phyloP scores from a whole-genome alignment of 2,329 filamentous ascomycete genomes.

The Phialophora tarda region DNA sequence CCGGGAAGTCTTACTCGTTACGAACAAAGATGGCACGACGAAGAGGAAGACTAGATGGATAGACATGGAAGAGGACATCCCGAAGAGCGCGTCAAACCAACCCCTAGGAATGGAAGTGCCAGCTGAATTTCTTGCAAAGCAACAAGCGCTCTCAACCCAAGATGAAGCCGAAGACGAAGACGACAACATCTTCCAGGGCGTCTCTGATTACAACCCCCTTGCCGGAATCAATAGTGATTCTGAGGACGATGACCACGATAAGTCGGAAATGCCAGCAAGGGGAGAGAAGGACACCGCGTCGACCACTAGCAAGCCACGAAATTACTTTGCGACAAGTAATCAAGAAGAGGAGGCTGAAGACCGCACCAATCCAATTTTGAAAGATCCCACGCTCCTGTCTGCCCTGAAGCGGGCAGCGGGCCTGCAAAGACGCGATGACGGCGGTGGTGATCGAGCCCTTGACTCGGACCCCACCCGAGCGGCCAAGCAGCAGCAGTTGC shows the following conservation, averaged over 20 bases:
- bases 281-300: constrained; percentile 26
- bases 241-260: constrained; percentile 48
- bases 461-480: constrained; percentile 27
- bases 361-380: constrained; percentile 44
- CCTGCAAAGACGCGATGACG: constrained; percentile 54
- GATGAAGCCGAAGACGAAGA: constrained; percentile 56
- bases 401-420: constrained; percentile 83
- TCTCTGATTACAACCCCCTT: constrained; percentile 65
- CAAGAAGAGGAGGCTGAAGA: constrained; percentile 57
- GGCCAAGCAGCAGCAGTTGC: constrained; percentile 44
- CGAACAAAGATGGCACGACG: constrained; percentile 64
- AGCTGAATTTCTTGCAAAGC: constrained; percentile 48
- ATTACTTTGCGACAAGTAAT: constrained; percentile 55
- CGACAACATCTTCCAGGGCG: constrained; percentile 67
- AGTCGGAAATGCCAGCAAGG: constrained; percentile 26
- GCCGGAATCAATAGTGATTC: constrained; percentile 58
- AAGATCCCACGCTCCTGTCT: constrained; percentile 78
- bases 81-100: constrained; percentile 50
- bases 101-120: constrained; percentile 60
- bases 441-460: constrained; percentile 40
- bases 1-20: constrained; percentile 64
- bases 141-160: constrained; percentile 41
- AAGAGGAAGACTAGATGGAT: constrained; percentile 67
- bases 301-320: constrained; percentile 48
- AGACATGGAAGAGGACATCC: constrained; percentile 40